phyloP scores from a whole-genome alignment of 2,329 filamentous ascomycete species.

The Botryotinia narcissicola region DNA sequence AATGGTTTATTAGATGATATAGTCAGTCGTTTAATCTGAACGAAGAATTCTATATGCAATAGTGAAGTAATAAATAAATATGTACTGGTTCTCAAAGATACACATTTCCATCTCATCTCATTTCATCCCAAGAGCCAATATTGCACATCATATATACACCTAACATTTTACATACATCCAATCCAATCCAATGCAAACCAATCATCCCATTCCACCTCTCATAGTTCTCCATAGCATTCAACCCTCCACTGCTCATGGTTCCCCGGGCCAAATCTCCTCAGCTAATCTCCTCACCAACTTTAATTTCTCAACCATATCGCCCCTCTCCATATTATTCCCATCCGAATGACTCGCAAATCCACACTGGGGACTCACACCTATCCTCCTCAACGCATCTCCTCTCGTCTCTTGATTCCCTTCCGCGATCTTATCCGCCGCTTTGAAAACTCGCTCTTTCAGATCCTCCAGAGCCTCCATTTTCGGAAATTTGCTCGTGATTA shows the following conservation, averaged over 20 bases:
- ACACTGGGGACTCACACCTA: conserved; percentile 69
- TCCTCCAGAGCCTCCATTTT: conserved; percentile 50
- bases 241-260: conserved; percentile 22
- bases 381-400: conserved; percentile 66
- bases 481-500: conserved; percentile 62
- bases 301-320: conserved; percentile 73
- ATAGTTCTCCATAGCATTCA: not conserved
- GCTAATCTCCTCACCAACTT: conserved; percentile 68
- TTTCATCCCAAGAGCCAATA: not conserved
- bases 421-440: conserved; percentile 66
- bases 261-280: conserved; percentile 62
- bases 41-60: not conserved
- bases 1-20: not conserved
- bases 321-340: conserved; percentile 65
- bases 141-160: not conserved
- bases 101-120: not conserved
- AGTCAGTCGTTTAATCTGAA: not conserved
- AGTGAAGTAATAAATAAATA: not conserved
- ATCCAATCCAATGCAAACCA: not conserved
- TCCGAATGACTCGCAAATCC: conserved; percentile 49
- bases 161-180: not conserved
- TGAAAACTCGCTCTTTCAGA: conserved; percentile 56
- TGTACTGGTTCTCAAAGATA: not conserved
- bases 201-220: no score
- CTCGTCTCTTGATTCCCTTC: conserved; percentile 62